Evolutionary conservation across 2,329 filamentous ascomycete genomes (phyloP), one percentile per base, ranked within the genome.

Genomic region (Trichoderma afroharzianum): DNA sequence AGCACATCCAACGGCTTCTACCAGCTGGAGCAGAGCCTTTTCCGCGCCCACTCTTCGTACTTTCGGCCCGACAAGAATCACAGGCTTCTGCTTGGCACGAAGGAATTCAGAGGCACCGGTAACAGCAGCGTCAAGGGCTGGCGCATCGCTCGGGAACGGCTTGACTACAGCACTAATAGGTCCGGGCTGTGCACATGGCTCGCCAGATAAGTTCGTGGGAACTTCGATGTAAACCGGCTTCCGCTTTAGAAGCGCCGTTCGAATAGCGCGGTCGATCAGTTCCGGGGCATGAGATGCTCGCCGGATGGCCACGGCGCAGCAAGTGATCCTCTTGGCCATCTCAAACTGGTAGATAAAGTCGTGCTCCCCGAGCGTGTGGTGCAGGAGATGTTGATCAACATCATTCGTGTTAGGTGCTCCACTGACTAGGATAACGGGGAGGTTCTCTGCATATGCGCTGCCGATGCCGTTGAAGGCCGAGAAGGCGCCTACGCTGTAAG

Each of bases 401-500:
- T 47, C 43, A 47, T 47, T 47, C 72, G 68, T 68, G 57, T 71
- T 73, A 39, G 72, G 72, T 3, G 63, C 62, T 50, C 72, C 72
- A 39, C 72, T 71, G 63, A 72, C 58, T 30, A 74, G 28, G 33
- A 74, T 73, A 50, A 74, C 62, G 18, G 72, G 71, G 24, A 71
- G 66, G 24, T 71, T 67, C n/a, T 72, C 67, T 39, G 69, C 70
- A 64, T 71, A 72, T 1, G 72, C 72, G 63, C 73, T 68, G 43
- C 70, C 67, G 18, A 71, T 30, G 11, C 72, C 70, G 43, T 72
- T 71, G 66, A 73, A 68, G 39, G 72, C 70, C 12, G 72, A 71
- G 58, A 72, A 73, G 47, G 62, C 73, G 21, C 70, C 72, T n/a
- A 73, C 72, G n/a, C 72, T 73, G 68, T 53, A 73, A 1, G 72